Conservation (phyloP, 2,329 filamentous ascomycete genomes). For the Xylaria sp. region DNA sequence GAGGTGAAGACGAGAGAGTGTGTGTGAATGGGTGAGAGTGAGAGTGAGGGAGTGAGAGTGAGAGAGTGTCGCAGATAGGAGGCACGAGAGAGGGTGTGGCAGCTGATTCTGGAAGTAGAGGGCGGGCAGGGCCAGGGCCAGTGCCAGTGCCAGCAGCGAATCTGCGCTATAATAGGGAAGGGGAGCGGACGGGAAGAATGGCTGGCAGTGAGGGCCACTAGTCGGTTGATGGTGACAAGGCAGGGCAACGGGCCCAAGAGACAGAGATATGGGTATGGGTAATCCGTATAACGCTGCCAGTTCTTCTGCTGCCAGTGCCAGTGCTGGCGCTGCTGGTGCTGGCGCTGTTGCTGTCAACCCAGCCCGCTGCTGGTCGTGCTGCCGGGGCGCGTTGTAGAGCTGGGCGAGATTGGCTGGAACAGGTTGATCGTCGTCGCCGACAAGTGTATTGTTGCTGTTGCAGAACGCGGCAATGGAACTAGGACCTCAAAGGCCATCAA, state of each 20-base stretch:
- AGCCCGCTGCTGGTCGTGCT: not conserved
- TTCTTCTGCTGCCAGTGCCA: too few species aligned
- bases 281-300: too few species aligned
- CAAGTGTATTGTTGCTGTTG: conserved; percentile 16
- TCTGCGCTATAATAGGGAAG: conserved; percentile 16
- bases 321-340: conserved; percentile 4
- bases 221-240: conserved; percentile 6
- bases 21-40: conserved; percentile 1
- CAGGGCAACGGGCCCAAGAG: conserved; percentile 8
- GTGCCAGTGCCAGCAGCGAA: conserved; percentile 14
- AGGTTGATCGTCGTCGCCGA: conserved; percentile 10
- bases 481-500: conserved; percentile 5
- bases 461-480: conserved; percentile 7
- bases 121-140: not conserved
- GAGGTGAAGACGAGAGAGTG: conserved; percentile 4
- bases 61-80: conserved; percentile 4
- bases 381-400: not conserved
- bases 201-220: conserved; percentile 7
- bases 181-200: conserved; percentile 6
- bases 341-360: too few species aligned
- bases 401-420: conserved; percentile 7
- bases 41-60: conserved; percentile 4
- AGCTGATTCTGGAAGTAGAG: conserved; percentile 12
- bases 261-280: not conserved
- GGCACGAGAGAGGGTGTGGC: not conserved